Evolutionary conservation across 106 monocot species (phyloP).

Genomic region (Acanthochlamys bracteata): DNA sequence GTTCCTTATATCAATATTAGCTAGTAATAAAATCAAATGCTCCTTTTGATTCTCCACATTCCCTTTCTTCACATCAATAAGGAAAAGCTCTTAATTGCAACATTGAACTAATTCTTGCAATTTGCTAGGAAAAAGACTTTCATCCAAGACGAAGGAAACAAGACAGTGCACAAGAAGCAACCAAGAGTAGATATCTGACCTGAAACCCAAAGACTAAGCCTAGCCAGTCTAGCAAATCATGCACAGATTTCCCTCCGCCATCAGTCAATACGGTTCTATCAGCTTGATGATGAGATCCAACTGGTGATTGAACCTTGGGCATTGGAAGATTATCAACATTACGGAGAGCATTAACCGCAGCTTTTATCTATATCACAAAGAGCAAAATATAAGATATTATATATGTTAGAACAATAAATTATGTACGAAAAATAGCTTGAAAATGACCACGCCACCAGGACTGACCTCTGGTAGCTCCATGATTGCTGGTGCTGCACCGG

Average conservation of each 20-base stretch:
- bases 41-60: conserved; percentile 95
- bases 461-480: too few relatives aligned
- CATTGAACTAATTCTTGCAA: too few relatives aligned
- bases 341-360: conserved; percentile 72
- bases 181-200: too few relatives aligned
- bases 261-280: too few relatives aligned
- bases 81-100: background rate
- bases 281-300: too few relatives aligned
- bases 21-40: conserved; percentile 75
- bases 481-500: conserved; percentile 72
- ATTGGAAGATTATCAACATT: conserved; percentile 74
- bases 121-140: background rate
- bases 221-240: conserved; percentile 95
- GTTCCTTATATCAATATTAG: conserved; percentile 88
- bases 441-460: too few relatives aligned
- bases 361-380: conserved; percentile 54
- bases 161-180: too few relatives aligned
- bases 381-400: too few relatives aligned
- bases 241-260: conserved; percentile 68
- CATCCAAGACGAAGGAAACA: too few relatives aligned
- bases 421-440: too few relatives aligned
- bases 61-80: conserved; percentile 57
- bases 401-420: too few relatives aligned
- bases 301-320: too few relatives aligned
- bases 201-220: conserved; percentile 97